Base-by-base conservation (phyloP, 768 basidiomycete genomes). In the Podaxis rugospora region DNA sequence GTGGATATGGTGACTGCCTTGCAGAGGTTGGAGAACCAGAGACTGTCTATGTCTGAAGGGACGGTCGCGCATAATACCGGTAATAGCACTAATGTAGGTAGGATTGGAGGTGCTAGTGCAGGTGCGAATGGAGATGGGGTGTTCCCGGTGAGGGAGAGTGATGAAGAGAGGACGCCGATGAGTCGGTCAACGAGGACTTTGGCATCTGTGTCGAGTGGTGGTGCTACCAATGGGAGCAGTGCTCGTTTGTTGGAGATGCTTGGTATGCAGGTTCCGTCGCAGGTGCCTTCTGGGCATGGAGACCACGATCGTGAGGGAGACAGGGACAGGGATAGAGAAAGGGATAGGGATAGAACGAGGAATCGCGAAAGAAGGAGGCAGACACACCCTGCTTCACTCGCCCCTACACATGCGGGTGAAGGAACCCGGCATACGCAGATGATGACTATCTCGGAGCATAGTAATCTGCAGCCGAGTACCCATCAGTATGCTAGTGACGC, bases 371-470 rank as follows among this genome's bases (percentile, higher is more conserved):
- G 61, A 23, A 51, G 55, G 42, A 40, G 54, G 28, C 39, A 28
- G 36, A 39, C 47, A 23, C 64, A 63, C 14, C 37, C 49, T n/a
- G 47, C 55, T 37, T 42, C 65, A 32, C 32, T 55, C 16, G 27
- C 42, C 42, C 59, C 37, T 10, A 28, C 57, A 14, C 37, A 47
- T 23, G 37, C 42, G 4, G 51, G 28, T 14, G 52, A 62, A 37
- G 65, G 57, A 4, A 47, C 61, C 44, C 53, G 61, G 18, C 55
- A 61, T 55, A 51, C 63, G 16, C 63, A 64, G 51, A 42, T 57
- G 32, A 32, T 61, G 3, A 52, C 35, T 10, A 55, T 46, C 14
- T 16, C 52, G 4, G 56, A 64, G 10, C 55, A 50, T 25, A 59
- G 37, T 16, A 57, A 14, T 51, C 54, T 28, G 35, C 59, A n/a